Evolutionary conservation across 1,284 basidiomycete genomes (phyloP).

Genomic region (Microbotryomycetes sp.): DNA sequence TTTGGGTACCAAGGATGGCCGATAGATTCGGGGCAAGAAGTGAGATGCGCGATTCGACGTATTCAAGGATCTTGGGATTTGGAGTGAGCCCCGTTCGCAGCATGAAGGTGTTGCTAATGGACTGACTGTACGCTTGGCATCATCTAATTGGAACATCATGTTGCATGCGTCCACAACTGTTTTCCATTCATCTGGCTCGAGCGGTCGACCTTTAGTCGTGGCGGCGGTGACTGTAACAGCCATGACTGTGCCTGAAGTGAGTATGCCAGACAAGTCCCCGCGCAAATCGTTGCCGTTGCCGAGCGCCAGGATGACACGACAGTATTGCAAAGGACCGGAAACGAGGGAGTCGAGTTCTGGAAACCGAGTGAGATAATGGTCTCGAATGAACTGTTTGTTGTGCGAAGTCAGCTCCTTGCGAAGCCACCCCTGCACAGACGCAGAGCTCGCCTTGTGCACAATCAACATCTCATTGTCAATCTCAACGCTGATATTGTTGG

Average conservation of each 20-base stretch:
- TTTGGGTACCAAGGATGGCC: constrained; percentile 93
- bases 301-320: constrained; percentile 78
- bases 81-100: too few species aligned
- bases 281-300: constrained; percentile 59
- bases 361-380: constrained; percentile 93
- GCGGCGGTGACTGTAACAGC: constrained; percentile 94
- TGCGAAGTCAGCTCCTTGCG: background rate
- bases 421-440: background rate
- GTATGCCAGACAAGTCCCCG: constrained; percentile 74
- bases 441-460: constrained; percentile 72
- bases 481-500: constrained; percentile 97
- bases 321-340: constrained; percentile 78
- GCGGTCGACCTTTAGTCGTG: constrained; percentile 68
- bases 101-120: background rate
- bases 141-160: constrained; percentile 77
- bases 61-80: constrained; percentile 84
- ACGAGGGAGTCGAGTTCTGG: constrained; percentile 95
- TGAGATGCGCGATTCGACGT: constrained; percentile 98
- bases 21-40: constrained; percentile 96
- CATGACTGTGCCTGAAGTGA: constrained; percentile 90
- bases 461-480: constrained; percentile 96
- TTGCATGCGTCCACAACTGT: constrained; percentile 78
- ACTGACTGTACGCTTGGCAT: constrained; percentile 70
- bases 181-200: constrained; percentile 65
- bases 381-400: constrained; percentile 74